Evolutionary conservation across 1,284 basidiomycete species (phyloP), one percentile per base, ranked within the genome.

Genomic region (Apiotrichum gracile): DNA sequence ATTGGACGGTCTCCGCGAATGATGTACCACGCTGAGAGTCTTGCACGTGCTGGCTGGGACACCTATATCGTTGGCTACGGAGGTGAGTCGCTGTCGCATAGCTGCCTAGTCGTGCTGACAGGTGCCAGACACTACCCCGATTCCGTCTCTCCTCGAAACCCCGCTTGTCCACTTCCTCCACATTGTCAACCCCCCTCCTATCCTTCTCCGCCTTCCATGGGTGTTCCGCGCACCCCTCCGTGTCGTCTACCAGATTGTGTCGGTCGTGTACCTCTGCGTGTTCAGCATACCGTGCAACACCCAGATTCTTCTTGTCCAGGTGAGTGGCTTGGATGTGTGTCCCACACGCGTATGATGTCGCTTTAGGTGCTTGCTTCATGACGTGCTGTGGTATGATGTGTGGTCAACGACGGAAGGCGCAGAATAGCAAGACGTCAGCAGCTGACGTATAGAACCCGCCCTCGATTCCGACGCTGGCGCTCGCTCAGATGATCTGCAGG

Each of bases 11-110:
- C 88, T 69, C 96, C 96, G 10, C 81, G 96, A 35, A 97, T 97
- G 91, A 96, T 97, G 88, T 96, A 97, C 72, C 96, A 99, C 67
- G 88, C 93, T 0, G 83, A 93, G 67, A 92, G 88, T 67, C 87
- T 98, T 65, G 86, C 89, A 22, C 82, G 85, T 47, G 81, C 86
- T 54, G 84, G 81, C 4, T 97, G 89, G 75, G 77, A 82, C 54
- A 91, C 91, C 0, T 83, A 83, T 64, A 67, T 98, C 17, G 82
- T 98, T 46, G 94, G 91, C 17, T 97, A 97, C 71, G 77, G 78
- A 72, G 91, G 91, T 90, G 61, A 57, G 81, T 54, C 10, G 7
- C 7, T 2, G 26, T 7, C 29, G 37, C 17, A 16, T 29, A 21
- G 39, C 25, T 19, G 22, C 42, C 21, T 7, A 16, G 40, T 21